Evolutionary conservation across 2,329 filamentous ascomycete species (phyloP).

Genomic region (Fusarium marasasianum): DNA sequence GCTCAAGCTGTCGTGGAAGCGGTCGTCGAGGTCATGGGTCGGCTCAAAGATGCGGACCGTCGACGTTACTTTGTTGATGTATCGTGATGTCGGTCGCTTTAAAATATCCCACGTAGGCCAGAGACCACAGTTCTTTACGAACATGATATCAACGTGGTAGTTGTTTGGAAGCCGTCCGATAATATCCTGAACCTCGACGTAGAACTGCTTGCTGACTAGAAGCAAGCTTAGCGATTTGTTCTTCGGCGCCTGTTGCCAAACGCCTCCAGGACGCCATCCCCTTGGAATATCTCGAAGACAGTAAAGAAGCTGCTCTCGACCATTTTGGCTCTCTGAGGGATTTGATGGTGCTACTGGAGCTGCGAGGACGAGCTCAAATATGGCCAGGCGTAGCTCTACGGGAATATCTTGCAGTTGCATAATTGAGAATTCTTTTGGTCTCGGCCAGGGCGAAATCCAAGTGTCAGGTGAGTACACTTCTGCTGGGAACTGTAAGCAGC

Average conservation of each 20-base stretch:
- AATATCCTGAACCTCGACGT: background rate
- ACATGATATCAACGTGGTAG: conserved; percentile 22
- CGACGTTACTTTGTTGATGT: conserved; percentile 2
- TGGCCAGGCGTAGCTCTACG: background rate
- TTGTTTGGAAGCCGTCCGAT: background rate
- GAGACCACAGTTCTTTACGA: conserved; percentile 4
- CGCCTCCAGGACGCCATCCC: background rate
- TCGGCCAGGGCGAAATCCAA: background rate
- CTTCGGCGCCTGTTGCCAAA: background rate
- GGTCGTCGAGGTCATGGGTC: background rate
- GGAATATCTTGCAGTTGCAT: background rate
- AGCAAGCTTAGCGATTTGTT: background rate
- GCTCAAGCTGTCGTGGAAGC: background rate
- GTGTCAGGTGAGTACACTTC: background rate
- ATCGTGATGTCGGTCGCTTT: background rate
- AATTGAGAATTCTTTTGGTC: background rate
- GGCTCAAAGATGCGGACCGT: conserved; percentile 16
- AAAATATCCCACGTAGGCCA: conserved; percentile 10
- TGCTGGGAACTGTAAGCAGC: background rate
- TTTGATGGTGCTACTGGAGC: background rate
- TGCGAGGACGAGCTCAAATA: background rate
- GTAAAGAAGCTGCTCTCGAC: background rate
- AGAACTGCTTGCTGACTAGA: background rate
- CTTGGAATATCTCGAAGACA: background rate
- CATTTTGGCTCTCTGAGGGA: background rate